Base-by-base conservation (phyloP, 2,329 filamentous ascomycete genomes). In the Colletotrichum somersetense region DNA sequence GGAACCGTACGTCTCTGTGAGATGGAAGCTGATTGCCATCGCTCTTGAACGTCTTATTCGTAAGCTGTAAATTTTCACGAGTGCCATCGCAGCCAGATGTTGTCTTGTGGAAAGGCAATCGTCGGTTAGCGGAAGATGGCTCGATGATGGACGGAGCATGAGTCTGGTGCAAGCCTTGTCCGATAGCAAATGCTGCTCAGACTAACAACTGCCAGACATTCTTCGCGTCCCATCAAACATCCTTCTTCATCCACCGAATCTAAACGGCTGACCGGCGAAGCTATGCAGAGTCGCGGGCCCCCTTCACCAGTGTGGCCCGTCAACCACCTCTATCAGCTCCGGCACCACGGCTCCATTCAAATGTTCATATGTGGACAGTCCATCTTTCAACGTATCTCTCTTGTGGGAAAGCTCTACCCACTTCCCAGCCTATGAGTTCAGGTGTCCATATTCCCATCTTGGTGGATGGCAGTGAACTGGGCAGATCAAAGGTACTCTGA, bases 381-480 rank as follows among this genome's bases (percentile, higher is more conserved):
- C 23, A 55, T 58, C 50, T 38, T 35, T n/a, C n/a, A 14, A n/a
- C 8, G 16, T 35, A 2, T 70, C n/a, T 35, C 6, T 18, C 42
- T 16, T n/a, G n/a, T 52, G 46, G 46, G 53, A 38, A 59, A 56
- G 23, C 62, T 46, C 53, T 46, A 38, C 53, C 3, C 14, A 14
- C 46, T 42, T 50, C 14, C 59, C 62, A 66, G 46, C 38, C 14
- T 30, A 16, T 33, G 35, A 53, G 26, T 16, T 44, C 53, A 35
- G 11, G 33, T 48, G 52, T 52, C 44, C 53, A 40, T 30, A 33
- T 48, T 23, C 11, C 67, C 44, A 66, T 66, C 35, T 66, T 33
- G 55, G 26, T 53, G 33, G 57, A 53, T 35, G 38, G n/a, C 62
- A 35, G 53, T 40, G 35, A 59, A 40, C 38, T 66, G 53, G 40